phyloP scores from a whole-genome alignment of 306 rosid genomes.

The Cucumis cinereus region DNA sequence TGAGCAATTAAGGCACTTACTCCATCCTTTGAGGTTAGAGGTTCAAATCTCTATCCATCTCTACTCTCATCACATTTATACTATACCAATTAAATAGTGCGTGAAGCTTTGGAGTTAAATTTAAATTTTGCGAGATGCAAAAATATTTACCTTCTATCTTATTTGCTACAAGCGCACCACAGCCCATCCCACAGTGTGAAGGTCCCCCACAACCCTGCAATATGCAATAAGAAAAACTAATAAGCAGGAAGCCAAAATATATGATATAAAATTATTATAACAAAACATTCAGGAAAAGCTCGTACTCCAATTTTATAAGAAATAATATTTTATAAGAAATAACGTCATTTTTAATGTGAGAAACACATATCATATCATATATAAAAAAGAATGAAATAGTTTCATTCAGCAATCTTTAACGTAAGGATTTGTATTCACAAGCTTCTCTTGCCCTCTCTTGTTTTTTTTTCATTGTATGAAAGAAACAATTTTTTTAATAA shows the following conservation, averaged over 20 bases:
- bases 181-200: slow-evolving; percentile 64
- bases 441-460: not conserved
- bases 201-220: slow-evolving; percentile 85
- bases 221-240: slow-evolving; percentile 14
- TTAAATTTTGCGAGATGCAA: not conserved
- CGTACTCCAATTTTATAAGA: not conserved
- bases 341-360: not conserved
- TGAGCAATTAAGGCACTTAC: not conserved
- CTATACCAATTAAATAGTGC: not conserved
- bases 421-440: not conserved
- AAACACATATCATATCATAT: not conserved
- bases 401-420: not conserved
- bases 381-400: not conserved
- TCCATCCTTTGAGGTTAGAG: not conserved
- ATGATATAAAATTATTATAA: not conserved
- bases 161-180: slow-evolving; percentile 66
- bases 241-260: slow-evolving; percentile 3
- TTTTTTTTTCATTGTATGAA: not conserved
- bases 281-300: not conserved
- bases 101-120: not conserved
- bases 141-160: slow-evolving; percentile 42
- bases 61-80: not conserved
- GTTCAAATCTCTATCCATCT: not conserved
- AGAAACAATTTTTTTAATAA: not conserved
- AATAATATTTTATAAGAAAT: not conserved